A percentile compares a stretch with the other conserved stretches of the same genome.
phyloP scores from a whole-genome alignment of 257 asterid species.

The Leonotis leonurus region DNA sequence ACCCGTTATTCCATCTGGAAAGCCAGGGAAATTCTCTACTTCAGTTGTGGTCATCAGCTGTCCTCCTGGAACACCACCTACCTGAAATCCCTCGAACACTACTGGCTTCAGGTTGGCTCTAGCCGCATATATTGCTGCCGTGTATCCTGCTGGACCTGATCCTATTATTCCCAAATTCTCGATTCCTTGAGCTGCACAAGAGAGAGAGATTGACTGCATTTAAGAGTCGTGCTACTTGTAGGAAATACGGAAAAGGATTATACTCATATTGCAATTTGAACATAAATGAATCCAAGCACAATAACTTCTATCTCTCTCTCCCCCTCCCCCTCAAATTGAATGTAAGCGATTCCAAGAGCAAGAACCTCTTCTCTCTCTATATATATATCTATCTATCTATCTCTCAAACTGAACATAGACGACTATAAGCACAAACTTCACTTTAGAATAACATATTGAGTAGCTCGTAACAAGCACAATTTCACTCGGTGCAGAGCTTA shows the following conservation, averaged over 20 bases:
- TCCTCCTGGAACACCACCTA: conserved; percentile 97
- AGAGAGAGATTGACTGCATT: background rate
- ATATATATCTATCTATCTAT: too few relatives aligned
- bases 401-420: background rate
- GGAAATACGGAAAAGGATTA: too few relatives aligned
- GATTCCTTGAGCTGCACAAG: conserved; percentile 34
- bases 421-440: background rate
- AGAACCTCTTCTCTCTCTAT: too few relatives aligned
- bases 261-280: too few relatives aligned
- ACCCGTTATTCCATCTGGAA: conserved; percentile 94
- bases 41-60: conserved; percentile 97
- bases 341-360: too few relatives aligned
- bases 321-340: too few relatives aligned
- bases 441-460: background rate
- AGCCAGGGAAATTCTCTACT: conserved; percentile 95
- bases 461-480: background rate
- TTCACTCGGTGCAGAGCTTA: background rate
- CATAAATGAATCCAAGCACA: too few relatives aligned
- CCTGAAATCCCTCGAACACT: conserved; percentile 91
- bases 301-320: too few relatives aligned
- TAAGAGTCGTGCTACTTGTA: background rate
- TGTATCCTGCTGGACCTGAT: conserved; percentile 98
- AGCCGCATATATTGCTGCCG: conserved; percentile 91
- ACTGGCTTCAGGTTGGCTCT: conserved; percentile 92
- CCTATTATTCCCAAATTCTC: conserved; percentile 93